These are phyloP conservation scores for Prunus armeniaca DNA, from an alignment of 306 rosid species.

Conservation along the genomic window DNA sequence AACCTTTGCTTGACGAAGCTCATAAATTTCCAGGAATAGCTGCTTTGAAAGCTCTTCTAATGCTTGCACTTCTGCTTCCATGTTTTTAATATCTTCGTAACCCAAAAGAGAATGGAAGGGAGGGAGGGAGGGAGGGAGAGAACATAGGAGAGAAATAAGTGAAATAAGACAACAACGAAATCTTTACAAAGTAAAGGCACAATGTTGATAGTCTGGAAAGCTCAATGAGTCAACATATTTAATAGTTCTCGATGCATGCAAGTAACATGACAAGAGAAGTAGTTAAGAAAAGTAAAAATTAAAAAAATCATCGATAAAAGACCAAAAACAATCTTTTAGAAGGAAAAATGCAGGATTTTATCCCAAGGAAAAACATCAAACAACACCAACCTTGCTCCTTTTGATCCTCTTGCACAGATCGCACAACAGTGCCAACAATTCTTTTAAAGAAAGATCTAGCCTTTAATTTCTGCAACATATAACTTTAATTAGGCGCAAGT, in stretches of 20 bases:
- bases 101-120: background rate
- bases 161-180: background rate
- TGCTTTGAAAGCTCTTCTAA: conserved; percentile 97
- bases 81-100: conserved; percentile 64
- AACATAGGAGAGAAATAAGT: background rate
- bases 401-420: conserved; percentile 90
- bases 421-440: conserved; percentile 91
- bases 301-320: background rate
- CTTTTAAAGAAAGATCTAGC: conserved; percentile 78
- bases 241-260: background rate
- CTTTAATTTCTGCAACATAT: conserved; percentile 62
- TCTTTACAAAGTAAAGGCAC: background rate
- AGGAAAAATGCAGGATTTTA: conserved; percentile 8
- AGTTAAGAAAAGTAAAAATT: background rate
- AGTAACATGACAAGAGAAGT: background rate
- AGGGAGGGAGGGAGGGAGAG: background rate
- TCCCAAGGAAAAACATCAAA: conserved; percentile 8
- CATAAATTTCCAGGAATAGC: conserved; percentile 91
- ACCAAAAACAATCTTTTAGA: background rate
- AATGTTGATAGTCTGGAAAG: conserved; percentile 1
- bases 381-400: conserved; percentile 71
- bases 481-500: conserved; percentile 19
- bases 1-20: conserved; percentile 97
- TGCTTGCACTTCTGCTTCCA: conserved; percentile 92
- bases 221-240: background rate